phyloP scores from a whole-genome alignment of 345 rosid genomes.

The Salix caprea region DNA sequence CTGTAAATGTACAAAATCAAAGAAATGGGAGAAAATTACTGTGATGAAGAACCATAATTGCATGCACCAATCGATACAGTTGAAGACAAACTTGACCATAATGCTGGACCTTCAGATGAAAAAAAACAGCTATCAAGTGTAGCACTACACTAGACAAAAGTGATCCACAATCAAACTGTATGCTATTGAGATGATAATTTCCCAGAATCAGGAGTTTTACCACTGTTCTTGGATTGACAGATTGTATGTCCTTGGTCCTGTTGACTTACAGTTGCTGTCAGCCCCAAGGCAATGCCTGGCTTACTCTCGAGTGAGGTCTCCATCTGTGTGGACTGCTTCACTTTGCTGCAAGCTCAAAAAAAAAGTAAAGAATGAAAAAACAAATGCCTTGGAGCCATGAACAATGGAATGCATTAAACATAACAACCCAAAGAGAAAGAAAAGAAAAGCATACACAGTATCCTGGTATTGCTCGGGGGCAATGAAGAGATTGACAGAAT shows the following conservation, averaged over 20 bases:
- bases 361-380: background rate
- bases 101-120: slow-evolving; percentile 34
- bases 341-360: slow-evolving; percentile 18
- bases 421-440: background rate
- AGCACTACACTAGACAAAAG: background rate
- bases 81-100: slow-evolving; percentile 61
- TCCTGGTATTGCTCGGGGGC: slow-evolving; percentile 16
- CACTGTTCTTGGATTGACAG: slow-evolving; percentile 31
- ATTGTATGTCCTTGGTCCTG: slow-evolving; percentile 20
- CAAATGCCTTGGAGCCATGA: background rate
- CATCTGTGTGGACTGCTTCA: slow-evolving; percentile 26
- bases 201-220: slow-evolving; percentile 28
- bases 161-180: background rate
- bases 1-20: background rate
- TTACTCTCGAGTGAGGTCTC: slow-evolving; percentile 25
- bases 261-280: slow-evolving; percentile 25
- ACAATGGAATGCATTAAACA: background rate
- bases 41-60: slow-evolving; percentile 26
- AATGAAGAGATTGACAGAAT: slow-evolving; percentile 15
- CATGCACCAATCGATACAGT: slow-evolving; percentile 19
- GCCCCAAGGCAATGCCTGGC: slow-evolving; percentile 25
- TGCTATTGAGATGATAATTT: background rate
- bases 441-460: slow-evolving; percentile 22
- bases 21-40: slow-evolving; percentile 35
- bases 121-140: background rate